Evolutionary conservation across 2,329 filamentous ascomycete species (phyloP).

Genomic region (Penicillium sp.): DNA sequence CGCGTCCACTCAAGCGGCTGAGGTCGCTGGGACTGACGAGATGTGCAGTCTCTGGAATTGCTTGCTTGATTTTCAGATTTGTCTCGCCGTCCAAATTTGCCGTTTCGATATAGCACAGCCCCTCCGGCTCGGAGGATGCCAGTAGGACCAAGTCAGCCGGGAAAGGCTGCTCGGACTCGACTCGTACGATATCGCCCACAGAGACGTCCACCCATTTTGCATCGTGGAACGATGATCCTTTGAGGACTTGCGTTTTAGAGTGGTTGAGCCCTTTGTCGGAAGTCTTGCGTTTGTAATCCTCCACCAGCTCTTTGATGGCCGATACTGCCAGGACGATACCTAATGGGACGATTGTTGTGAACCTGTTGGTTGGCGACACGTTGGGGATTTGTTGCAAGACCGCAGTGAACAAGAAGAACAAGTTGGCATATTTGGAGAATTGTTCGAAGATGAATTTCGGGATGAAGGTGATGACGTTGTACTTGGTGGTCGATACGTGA

Average conservation of each 20-base stretch:
- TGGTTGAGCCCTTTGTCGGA: constrained; percentile 87
- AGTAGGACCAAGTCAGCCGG: constrained; percentile 90
- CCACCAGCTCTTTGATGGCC: constrained; percentile 88
- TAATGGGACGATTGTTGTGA: constrained; percentile 95
- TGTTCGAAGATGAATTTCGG: constrained; percentile 98
- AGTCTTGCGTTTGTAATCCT: constrained; percentile 86
- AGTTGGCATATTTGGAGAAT: constrained; percentile 98
- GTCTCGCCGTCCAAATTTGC: constrained; percentile 97
- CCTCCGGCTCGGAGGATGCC: constrained; percentile 94
- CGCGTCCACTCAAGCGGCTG: constrained; percentile 77
- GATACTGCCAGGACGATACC: constrained; percentile 90
- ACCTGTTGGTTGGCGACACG: constrained; percentile 91
- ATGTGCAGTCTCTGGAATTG: constrained; percentile 83
- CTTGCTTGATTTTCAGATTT: constrained; percentile 98
- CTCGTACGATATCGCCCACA: constrained; percentile 88
- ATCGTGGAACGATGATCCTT: constrained; percentile 80
- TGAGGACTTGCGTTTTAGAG: constrained; percentile 79
- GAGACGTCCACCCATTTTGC: constrained; percentile 92
- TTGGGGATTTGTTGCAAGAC: constrained; percentile 91
- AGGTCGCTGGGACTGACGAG: constrained; percentile 86
- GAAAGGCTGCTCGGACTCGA: constrained; percentile 93
- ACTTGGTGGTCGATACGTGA: constrained; percentile 96
- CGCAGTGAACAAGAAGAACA: constrained; percentile 99
- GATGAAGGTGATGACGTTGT: constrained; percentile 88
- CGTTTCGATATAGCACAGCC: constrained; percentile 97